Base-by-base conservation (phyloP, 2,329 filamentous ascomycete species). In the Verruconis gallopava region DNA sequence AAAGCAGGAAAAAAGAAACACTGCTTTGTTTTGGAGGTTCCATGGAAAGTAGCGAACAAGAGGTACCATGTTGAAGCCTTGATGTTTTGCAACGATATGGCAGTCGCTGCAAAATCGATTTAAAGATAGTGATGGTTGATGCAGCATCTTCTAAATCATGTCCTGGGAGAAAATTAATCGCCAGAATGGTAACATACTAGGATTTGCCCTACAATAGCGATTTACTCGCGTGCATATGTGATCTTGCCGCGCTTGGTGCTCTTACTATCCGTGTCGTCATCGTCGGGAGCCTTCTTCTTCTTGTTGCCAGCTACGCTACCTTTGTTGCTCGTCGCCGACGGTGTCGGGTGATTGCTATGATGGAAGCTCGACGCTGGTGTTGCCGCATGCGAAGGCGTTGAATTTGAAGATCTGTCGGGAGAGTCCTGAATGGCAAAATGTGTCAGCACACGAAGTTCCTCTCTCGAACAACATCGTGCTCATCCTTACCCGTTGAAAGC, bases 231-330 rank as follows among this genome's bases (percentile, higher is more conserved):
- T 15, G 62, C 62, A 48, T 69, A 70, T n/a, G 61, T 64, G 39
- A 70, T 68, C 55, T 70, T 70, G 20, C 63, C 59, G 43, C 67
- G 55, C 56, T 70, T 70, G 28, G 51, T 51, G 3, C 59, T 54
- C 51, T 67, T 68, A 1, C 63, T 59, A 21, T 69, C 66, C 4
- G 68, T 65, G 21, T 68, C 66, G 40, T 64, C 63, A 9, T 62
- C 59, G 4, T 52, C 53, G 37, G 59, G 56, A 39, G 60, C 53
- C 55, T 67, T 67, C 57, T 69, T 69, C 53, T 65, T 67, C 43
- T 63, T 64, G 34, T 51, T 56, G 13, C 38, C 55, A n/a, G 38
- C 49, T 3, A 45, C 35, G 37, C 46, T 48, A 18, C 54, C 48
- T 38, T 61, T 64, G 28, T 52, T 55, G 4, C 55, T 52, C 6